phyloP scores from a whole-genome alignment of 805 yeast species.

The Komagataella pastoris region DNA sequence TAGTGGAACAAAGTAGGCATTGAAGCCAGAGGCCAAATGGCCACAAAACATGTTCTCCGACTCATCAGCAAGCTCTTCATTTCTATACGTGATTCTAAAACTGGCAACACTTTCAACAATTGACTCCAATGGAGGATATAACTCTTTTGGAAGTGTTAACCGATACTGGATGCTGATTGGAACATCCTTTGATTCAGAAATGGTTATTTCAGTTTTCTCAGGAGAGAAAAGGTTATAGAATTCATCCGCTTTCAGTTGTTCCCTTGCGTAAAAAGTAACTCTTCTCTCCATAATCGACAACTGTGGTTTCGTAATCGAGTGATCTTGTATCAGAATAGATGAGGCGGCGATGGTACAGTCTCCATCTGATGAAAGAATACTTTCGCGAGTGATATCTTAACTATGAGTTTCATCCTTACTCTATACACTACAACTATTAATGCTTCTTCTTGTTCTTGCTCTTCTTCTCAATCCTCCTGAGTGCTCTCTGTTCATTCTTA shows the following conservation, averaged over 20 bases:
- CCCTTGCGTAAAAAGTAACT: neutral
- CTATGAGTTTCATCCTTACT: neutral
- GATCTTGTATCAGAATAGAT: neutral
- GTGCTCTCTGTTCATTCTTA: conserved; percentile 95
- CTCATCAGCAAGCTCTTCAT: neutral
- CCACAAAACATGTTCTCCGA: neutral
- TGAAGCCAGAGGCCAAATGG: neutral
- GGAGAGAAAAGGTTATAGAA: neutral
- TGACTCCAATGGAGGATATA: neutral
- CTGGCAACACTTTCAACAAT: neutral
- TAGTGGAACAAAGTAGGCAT: neutral
- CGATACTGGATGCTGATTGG: neutral
- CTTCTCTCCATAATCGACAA: neutral
- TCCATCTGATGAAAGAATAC: neutral
- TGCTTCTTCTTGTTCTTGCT: conserved; percentile 36
- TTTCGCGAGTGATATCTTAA: neutral
- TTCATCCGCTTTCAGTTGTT: neutral
- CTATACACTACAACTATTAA: neutral
- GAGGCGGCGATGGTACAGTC: neutral
- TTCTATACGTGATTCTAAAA: neutral
- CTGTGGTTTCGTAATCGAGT: no score
- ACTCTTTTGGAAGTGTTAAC: neutral
- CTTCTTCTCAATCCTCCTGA: conserved; percentile 82
- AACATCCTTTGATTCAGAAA: neutral
- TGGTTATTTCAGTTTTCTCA: neutral